Percentiles rank a stretch among this genome's conserved stretches.
These are phyloP conservation scores for Phytophthora palmivora DNA, from an alignment of 352 stramenopile species.

Conservation along the genomic window DNA sequence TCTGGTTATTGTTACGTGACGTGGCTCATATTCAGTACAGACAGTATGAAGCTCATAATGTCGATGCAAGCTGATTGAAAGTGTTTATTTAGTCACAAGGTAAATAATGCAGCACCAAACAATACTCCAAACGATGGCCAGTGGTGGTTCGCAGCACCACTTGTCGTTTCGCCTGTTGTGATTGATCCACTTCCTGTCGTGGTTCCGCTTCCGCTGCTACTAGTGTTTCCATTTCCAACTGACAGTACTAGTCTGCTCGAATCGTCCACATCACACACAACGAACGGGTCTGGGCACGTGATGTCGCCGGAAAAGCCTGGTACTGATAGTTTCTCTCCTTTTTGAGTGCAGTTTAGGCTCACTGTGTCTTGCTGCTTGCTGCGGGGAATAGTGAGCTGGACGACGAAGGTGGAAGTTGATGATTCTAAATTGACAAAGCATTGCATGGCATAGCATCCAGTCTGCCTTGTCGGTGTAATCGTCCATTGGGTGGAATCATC, in stretches of 20 bases:
- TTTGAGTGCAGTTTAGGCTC: constrained; percentile 52
- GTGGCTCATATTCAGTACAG: no score
- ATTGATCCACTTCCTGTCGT: not conserved
- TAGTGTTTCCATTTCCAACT: constrained; percentile 10
- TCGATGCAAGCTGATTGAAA: no score
- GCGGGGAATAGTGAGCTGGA: constrained; percentile 54
- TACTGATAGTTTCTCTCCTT: constrained; percentile 48
- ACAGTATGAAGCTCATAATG: no score
- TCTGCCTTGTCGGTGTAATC: constrained; percentile 54
- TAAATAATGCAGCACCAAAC: constrained; percentile 7
- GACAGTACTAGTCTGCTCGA: constrained; percentile 3
- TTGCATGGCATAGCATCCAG: constrained; percentile 69
- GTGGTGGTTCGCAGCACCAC: not conserved
- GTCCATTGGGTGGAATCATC: constrained; percentile 55
- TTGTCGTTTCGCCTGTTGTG: constrained; percentile 7
- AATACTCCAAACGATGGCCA: not conserved
- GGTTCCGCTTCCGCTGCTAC: not conserved
- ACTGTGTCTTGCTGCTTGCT: constrained; percentile 23
- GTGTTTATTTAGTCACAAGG: not conserved
- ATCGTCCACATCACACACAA: constrained; percentile 51
- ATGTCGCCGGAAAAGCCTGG: constrained; percentile 58
- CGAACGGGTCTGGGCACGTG: constrained; percentile 67
- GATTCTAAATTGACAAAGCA: constrained; percentile 37
- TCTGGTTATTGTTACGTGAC: no score
- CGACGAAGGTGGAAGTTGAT: not conserved